phyloP scores from a whole-genome alignment of 208 protist genomes.

The Trypanosoma avium region DNA sequence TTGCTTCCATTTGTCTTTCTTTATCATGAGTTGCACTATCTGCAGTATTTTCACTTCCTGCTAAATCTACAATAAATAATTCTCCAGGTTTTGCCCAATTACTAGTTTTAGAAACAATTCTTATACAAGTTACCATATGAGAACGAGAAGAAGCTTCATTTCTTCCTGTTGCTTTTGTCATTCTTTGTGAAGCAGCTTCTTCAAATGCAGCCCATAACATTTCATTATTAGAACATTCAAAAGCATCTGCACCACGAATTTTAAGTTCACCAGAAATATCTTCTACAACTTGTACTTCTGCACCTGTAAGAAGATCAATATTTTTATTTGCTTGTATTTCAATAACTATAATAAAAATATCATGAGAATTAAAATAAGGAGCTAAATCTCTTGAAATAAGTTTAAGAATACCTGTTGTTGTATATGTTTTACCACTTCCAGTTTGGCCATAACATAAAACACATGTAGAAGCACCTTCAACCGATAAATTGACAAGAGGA shows the following conservation, averaged over 20 bases:
- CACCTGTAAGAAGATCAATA: constrained; percentile 78
- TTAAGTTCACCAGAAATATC: constrained; percentile 81
- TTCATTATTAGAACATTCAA: constrained; percentile 77
- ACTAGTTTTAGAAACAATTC: constrained; percentile 76
- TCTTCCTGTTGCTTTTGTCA: constrained; percentile 72
- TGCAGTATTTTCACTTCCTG: constrained; percentile 89
- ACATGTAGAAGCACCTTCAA: constrained; percentile 80
- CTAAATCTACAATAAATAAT: constrained; percentile 86
- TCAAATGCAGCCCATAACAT: constrained; percentile 82
- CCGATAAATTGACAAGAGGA: constrained; percentile 75
- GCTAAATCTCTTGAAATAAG: constrained; percentile 57
- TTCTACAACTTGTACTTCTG: constrained; percentile 80
- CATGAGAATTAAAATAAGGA: constrained; percentile 62
- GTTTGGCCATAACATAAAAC: constrained; percentile 92
- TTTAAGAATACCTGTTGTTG: constrained; percentile 74
- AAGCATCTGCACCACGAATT: constrained; percentile 67
- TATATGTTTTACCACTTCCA: constrained; percentile 91
- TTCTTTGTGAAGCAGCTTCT: constrained; percentile 70
- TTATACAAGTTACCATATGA: constrained; percentile 86
- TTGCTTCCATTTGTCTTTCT: constrained; percentile 72
- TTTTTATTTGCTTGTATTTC: constrained; percentile 81
- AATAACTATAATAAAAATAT: constrained; percentile 76
- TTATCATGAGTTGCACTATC: constrained; percentile 89
- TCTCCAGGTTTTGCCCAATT: constrained; percentile 84
- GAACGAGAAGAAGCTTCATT: constrained; percentile 86